Percentiles rank a stretch among this genome's conserved stretches.
Evolutionary conservation across 805 yeast species (phyloP).

Genomic region (Naumovozyma dairenensis): DNA sequence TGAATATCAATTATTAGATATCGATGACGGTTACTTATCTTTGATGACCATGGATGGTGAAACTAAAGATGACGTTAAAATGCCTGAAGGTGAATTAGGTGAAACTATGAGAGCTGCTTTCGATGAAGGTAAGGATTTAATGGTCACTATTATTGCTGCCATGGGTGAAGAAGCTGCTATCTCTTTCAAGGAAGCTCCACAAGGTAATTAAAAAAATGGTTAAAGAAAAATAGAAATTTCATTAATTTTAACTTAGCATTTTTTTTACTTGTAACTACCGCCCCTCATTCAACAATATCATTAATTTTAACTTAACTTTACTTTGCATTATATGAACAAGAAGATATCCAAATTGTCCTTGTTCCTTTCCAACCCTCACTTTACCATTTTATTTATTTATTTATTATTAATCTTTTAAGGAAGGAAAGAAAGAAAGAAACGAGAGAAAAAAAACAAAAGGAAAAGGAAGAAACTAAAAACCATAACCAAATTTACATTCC

Average conservation of each 20-base stretch:
- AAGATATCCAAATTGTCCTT: background rate
- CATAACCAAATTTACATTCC: too few relatives aligned
- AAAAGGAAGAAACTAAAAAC: too few relatives aligned
- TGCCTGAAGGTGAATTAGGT: constrained; percentile 98
- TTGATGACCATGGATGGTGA: constrained; percentile 96
- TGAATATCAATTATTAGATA: constrained; percentile 94
- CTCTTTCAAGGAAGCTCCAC: constrained; percentile 98
- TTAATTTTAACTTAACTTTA: too few relatives aligned
- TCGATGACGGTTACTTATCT: constrained; percentile 95
- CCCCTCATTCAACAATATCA: background rate
- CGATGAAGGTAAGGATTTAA: constrained; percentile 96
- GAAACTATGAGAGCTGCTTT: constrained; percentile 83
- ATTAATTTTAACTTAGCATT: too few relatives aligned
- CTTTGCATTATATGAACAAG: background rate
- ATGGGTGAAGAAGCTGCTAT: constrained; percentile 99
- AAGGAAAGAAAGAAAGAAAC: too few relatives aligned
- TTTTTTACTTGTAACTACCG: background rate
- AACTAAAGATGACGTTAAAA: constrained; percentile 97
- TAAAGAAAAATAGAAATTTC: too few relatives aligned
- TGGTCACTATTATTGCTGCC: constrained; percentile 93
- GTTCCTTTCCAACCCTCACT: background rate
- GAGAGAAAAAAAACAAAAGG: too few relatives aligned
- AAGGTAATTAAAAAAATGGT: constrained; percentile 35
- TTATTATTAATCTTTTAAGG: too few relatives aligned
- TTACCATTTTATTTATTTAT: background rate